These are phyloP conservation scores for Akanthomyces lecanii DNA, from an alignment of 2,329 filamentous ascomycete genomes.

Conservation along the genomic window DNA sequence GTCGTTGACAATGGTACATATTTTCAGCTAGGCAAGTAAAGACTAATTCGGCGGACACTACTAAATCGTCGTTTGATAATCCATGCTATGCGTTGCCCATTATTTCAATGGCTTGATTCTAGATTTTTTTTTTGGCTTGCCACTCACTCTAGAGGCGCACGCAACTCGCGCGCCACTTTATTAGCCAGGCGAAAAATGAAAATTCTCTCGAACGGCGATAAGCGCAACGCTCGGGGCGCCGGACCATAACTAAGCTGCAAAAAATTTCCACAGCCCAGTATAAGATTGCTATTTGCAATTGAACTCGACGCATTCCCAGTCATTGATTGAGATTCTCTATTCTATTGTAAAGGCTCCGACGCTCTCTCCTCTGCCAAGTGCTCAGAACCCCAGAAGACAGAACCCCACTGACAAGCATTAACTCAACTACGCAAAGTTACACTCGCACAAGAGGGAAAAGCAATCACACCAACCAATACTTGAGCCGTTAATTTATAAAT, in stretches of 20 bases:
- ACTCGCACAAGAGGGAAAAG: conserved; percentile 5
- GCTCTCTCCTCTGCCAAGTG: background rate
- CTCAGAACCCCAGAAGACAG: background rate
- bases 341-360: background rate
- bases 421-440: background rate
- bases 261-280: background rate
- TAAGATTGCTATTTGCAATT: background rate
- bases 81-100: background rate
- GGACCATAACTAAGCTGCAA: background rate
- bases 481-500: background rate
- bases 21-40: no score
- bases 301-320: background rate
- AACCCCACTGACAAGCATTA: background rate
- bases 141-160: background rate
- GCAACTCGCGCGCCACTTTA: conserved; percentile 1
- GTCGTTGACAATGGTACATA: no score
- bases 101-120: background rate
- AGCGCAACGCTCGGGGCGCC: background rate
- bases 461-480: background rate
- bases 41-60: no score
- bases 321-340: background rate
- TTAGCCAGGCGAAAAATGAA: background rate
- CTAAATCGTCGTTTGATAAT: no score
- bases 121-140: background rate
- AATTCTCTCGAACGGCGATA: background rate